These are phyloP conservation scores for Agaricus subrufescens DNA, from an alignment of 768 basidiomycete genomes.

Conservation along the genomic window DNA sequence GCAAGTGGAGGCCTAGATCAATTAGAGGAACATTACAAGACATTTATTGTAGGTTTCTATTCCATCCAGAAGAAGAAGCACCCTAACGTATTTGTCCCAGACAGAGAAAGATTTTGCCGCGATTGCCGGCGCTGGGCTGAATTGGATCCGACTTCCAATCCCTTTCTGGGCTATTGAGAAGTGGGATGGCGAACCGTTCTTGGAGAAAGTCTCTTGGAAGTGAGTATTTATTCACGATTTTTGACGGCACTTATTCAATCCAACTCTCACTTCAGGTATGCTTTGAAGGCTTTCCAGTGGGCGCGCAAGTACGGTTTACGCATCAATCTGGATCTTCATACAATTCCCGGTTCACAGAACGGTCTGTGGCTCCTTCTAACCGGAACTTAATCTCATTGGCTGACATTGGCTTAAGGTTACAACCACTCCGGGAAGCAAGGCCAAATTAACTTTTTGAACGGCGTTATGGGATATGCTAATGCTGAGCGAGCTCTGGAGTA, in stretches of 20 bases:
- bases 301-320: constrained; percentile 82
- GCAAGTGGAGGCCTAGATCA: constrained; percentile 44
- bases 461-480: constrained; percentile 84
- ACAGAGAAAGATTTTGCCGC: constrained; percentile 89
- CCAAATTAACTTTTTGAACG: constrained; percentile 60
- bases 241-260: neutral
- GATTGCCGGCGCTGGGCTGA: constrained; percentile 86
- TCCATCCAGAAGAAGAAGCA: neutral
- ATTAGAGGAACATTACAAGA: constrained; percentile 77
- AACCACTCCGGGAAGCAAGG: constrained; percentile 65
- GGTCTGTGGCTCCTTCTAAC: constrained; percentile 27
- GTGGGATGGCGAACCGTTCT: constrained; percentile 74
- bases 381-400: neutral
- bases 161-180: constrained; percentile 82
- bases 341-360: constrained; percentile 76
- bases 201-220: constrained; percentile 73
- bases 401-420: constrained; percentile 26
- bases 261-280: constrained; percentile 43
- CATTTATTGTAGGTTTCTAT: constrained; percentile 64
- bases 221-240: constrained; percentile 24
- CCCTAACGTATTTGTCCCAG: constrained; percentile 28
- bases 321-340: constrained; percentile 75
- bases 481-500: constrained; percentile 76
- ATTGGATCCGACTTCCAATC: constrained; percentile 80
- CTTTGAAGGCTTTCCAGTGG: constrained; percentile 73